Evolutionary conservation across 305 asterid genomes (phyloP), one percentile per base, ranked within the genome.

Genomic region (Plantago lanceolata): DNA sequence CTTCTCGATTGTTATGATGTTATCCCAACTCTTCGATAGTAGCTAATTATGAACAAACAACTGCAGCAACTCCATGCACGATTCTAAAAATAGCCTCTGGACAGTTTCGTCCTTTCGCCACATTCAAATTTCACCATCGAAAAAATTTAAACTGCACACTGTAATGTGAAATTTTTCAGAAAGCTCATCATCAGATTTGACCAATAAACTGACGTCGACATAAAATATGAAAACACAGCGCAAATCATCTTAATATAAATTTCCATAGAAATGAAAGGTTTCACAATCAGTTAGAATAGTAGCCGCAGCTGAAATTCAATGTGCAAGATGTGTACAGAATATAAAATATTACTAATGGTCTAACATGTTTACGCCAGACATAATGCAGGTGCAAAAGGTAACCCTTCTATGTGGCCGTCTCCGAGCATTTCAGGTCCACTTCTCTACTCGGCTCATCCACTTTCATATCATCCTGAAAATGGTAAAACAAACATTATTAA

Each of bases 371-470:
- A 55, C 49, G 49, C 69, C 65, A 63, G 11, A 54, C 43, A 54
- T 24, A 24, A 68, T 28, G n/a, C 24, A 67, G 16, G 17, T 53
- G 44, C 43, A 7, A 40, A 29, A 28, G 35, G 50, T 26, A 8
- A 29, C 45, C 3, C 47, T 21, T 0, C 29, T 40, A 59, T 11
- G 64, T 17, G 19, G 51, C 12, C 8, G 31, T 59, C 61, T 78
- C 81, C 5, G 79, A 66, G 73, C 77, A 68, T 61, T 78, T 69
- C 59, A 70, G 75, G 63, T 75, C 81, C 49, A 67, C 75, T 40
- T 78, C 86, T 59, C 60, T 66, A 28, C 64, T 73, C 17, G 43
- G 71, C 35, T 64, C 82, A 51, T 77, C 81, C 63, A 71, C 83
- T 68, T 78, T 81, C 57, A 55, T 69, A 4, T 8, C 79, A 58